Conservation (phyloP, 2,329 filamentous ascomycete genomes). For the Ceratocystis huliohia region DNA sequence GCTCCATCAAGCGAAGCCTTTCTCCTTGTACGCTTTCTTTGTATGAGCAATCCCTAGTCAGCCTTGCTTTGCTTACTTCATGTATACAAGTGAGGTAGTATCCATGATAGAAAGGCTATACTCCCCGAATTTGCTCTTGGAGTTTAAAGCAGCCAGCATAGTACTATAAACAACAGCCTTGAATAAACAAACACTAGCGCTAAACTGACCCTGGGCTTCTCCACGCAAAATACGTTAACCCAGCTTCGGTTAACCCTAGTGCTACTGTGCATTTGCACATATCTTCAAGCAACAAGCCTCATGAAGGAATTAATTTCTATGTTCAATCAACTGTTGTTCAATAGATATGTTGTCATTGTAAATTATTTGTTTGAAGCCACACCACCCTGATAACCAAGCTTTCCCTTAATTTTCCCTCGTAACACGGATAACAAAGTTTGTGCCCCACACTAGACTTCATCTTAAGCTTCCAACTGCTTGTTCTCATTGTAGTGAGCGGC, state of each 20-base stretch:
- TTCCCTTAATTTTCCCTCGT: not conserved
- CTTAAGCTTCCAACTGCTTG: not conserved
- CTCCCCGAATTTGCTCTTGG: not conserved
- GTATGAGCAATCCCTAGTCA: not conserved
- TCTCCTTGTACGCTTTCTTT: not conserved
- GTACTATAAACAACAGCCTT: not conserved
- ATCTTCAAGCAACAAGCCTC: not conserved
- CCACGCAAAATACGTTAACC: not conserved
- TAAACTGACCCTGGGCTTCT: not conserved
- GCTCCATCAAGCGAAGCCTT: not conserved
- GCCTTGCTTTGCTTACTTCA: not conserved
- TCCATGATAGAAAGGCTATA: not conserved
- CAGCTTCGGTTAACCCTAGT: not conserved
- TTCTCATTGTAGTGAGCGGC: not conserved
- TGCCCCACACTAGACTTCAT: conserved; percentile 6
- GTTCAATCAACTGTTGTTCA: not conserved
- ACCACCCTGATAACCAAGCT: not conserved
- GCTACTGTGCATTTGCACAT: not conserved
- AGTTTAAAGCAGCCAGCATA: not conserved
- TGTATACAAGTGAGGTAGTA: not conserved
- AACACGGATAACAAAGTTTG: not conserved
- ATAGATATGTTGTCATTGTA: not conserved
- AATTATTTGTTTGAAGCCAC: not conserved
- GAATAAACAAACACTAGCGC: not conserved
- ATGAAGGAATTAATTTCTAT: not conserved